Evolutionary conservation across 2,329 filamentous ascomycete species (phyloP).

Genomic region (Penicillium sp.): DNA sequence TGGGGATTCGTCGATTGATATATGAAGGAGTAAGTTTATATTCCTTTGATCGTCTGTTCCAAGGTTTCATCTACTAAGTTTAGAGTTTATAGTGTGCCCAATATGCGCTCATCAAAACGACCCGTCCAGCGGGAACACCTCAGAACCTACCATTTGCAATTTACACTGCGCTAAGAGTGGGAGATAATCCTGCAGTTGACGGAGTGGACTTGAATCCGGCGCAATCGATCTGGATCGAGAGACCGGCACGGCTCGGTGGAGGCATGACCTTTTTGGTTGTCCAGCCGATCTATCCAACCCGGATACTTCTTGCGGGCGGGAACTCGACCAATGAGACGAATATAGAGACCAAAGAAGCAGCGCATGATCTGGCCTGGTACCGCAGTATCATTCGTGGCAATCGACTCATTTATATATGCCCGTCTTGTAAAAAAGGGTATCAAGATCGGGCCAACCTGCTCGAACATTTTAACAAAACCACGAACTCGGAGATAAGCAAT

Average conservation of each 20-base stretch:
- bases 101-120: neutral
- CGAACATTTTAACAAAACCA: neutral
- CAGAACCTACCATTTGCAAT: neutral
- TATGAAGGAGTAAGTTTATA: neutral
- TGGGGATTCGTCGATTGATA: neutral
- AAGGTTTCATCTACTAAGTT: neutral
- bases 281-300: neutral
- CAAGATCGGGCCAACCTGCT: neutral
- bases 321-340: neutral
- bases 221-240: neutral
- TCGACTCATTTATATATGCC: neutral
- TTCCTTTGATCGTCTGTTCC: neutral
- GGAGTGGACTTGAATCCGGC: neutral
- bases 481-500: neutral
- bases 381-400: neutral
- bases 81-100: neutral
- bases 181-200: neutral
- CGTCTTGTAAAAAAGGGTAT: constrained; percentile 1
- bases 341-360: neutral
- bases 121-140: neutral
- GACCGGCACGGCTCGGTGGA: neutral
- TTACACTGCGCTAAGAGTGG: neutral
- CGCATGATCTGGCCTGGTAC: neutral
- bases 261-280: neutral
- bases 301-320: neutral